Evolutionary conservation across 495 filamentous ascomycete genomes (phyloP).

Genomic region (Pseudomonodictys pantanalensis): DNA sequence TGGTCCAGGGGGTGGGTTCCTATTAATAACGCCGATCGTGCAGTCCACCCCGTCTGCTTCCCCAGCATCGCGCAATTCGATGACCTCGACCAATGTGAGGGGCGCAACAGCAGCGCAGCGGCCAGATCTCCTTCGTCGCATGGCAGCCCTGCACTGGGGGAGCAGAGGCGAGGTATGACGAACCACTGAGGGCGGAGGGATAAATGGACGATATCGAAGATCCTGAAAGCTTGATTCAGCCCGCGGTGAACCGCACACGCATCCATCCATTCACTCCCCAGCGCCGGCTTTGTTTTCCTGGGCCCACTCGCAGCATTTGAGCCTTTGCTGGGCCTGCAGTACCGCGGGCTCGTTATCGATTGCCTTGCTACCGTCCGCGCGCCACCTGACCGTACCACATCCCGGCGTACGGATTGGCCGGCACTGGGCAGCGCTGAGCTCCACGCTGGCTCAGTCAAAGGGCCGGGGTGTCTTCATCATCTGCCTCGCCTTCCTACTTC

Average conservation of each 20-base stretch:
- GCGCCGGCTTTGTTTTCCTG: constrained; percentile 1
- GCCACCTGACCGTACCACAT: constrained; percentile 20
- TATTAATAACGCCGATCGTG: constrained; percentile 28
- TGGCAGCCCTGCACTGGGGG: background rate
- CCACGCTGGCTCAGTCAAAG: constrained; percentile 8
- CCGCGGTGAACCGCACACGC: constrained; percentile 1
- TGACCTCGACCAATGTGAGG: background rate
- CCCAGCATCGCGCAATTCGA: background rate
- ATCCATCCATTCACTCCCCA: no score
- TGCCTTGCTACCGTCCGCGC: background rate
- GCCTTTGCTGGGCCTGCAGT: no score
- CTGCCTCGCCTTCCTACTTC: background rate
- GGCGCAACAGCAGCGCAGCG: background rate
- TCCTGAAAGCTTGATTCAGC: constrained; percentile 29
- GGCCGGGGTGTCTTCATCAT: constrained; percentile 1
- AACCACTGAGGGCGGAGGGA: constrained; percentile 12
- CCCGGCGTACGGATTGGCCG: constrained; percentile 16
- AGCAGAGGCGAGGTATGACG: constrained; percentile 9
- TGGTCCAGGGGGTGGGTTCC: background rate
- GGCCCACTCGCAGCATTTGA: no score
- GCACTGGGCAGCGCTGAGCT: background rate
- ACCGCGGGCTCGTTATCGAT: no score
- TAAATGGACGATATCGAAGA: constrained; percentile 28
- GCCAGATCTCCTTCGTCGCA: constrained; percentile 3
- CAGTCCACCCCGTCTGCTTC: no score